Evolutionary conservation across 75 land plant genomes (phyloP).

Genomic region (Adiantum capillusveneris): DNA sequence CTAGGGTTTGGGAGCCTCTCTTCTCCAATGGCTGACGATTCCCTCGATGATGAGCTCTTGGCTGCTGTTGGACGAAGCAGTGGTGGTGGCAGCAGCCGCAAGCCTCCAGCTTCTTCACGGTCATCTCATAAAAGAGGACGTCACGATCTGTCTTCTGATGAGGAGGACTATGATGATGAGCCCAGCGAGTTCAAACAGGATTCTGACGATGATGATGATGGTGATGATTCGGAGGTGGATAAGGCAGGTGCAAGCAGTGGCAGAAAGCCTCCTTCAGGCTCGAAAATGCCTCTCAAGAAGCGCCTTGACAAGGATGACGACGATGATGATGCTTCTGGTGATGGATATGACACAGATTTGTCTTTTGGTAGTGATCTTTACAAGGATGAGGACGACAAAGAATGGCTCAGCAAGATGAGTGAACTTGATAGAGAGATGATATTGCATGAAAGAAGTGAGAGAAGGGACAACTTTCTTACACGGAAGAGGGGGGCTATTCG

Average conservation of each 20-base stretch:
- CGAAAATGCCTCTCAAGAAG: slow-evolving; percentile 83
- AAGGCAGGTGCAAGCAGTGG: slow-evolving; percentile 48
- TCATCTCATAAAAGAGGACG: no score
- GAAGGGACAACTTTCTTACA: slow-evolving; percentile 44
- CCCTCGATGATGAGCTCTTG: slow-evolving; percentile 11
- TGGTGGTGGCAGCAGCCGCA: slow-evolving; percentile 3
- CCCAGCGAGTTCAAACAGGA: slow-evolving; percentile 45
- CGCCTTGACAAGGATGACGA: slow-evolving; percentile 58
- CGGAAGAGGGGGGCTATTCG: slow-evolving; percentile 29
- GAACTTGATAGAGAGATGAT: slow-evolving; percentile 75
- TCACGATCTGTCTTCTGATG: background rate
- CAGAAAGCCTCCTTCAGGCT: slow-evolving; percentile 42
- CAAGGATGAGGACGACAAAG: slow-evolving; percentile 74
- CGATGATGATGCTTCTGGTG: slow-evolving; percentile 40
- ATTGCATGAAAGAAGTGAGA: slow-evolving; percentile 45
- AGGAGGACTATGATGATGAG: slow-evolving; percentile 24
- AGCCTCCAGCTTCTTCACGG: no score
- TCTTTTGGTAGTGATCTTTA: slow-evolving; percentile 80
- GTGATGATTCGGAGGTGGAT: slow-evolving; percentile 33
- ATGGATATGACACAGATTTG: slow-evolving; percentile 56
- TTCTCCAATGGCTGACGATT: slow-evolving; percentile 16
- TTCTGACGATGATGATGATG: slow-evolving; percentile 29
- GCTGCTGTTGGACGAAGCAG: slow-evolving; percentile 5
- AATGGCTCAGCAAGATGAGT: slow-evolving; percentile 44
- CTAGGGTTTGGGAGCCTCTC: no score